Evolutionary conservation across 2,329 filamentous ascomycete species (phyloP).

Genomic region (Verticillium albo-atrum): DNA sequence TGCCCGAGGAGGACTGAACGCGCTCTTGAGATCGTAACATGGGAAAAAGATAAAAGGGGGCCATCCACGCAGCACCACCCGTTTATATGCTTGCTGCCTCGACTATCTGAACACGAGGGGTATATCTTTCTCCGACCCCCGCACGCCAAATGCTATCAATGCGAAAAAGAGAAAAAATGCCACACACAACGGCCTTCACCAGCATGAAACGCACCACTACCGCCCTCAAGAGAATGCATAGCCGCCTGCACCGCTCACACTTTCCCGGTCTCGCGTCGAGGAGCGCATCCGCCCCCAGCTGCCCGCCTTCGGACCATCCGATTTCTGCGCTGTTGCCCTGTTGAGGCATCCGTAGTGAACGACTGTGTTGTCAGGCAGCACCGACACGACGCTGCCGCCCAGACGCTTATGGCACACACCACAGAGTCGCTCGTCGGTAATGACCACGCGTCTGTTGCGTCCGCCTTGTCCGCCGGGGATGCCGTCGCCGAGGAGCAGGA

Average conservation of each 20-base stretch:
- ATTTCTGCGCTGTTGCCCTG: constrained; percentile 34
- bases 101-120: not conserved
- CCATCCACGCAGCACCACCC: not conserved
- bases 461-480: constrained; percentile 46
- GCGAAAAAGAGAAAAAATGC: constrained; percentile 3
- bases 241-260: constrained; percentile 4
- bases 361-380: constrained; percentile 77
- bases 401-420: constrained; percentile 90
- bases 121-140: not conserved
- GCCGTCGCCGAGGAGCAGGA: constrained; percentile 68
- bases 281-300: constrained; percentile 30
- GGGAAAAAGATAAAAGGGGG: not conserved
- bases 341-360: constrained; percentile 78
- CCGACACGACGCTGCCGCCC: constrained; percentile 84
- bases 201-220: not conserved
- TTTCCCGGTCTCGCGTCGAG: not conserved
- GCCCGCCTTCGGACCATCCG: constrained; percentile 24
- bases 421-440: constrained; percentile 85
- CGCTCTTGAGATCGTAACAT: not conserved
- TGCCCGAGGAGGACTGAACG: constrained; percentile 52
- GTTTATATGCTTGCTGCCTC: not conserved
- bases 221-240: constrained; percentile 3
- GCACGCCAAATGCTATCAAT: constrained; percentile 15
- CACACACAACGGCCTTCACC: not conserved
- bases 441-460: constrained; percentile 64